phyloP scores from a whole-genome alignment of 139 green algal species.

The Coelastrella sp. region DNA sequence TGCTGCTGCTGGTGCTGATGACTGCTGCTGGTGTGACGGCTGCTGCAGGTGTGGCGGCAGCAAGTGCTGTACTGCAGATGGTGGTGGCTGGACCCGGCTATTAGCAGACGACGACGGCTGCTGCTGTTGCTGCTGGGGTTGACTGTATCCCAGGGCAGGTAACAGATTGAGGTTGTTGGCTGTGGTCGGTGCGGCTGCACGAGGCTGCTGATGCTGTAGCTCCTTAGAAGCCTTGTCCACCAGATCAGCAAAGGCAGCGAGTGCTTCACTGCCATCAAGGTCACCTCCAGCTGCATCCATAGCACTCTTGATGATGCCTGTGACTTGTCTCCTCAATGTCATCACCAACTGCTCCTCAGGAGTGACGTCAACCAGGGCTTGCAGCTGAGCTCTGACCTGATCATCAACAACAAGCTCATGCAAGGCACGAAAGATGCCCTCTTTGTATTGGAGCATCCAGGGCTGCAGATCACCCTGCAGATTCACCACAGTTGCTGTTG shows the following conservation, averaged over 20 bases:
- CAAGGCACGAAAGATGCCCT: background rate
- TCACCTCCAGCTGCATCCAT: too few relatives aligned
- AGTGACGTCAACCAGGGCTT: background rate
- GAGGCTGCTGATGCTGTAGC: background rate
- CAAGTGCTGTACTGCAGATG: background rate
- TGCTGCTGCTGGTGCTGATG: slow-evolving; percentile 23
- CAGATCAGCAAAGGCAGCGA: background rate
- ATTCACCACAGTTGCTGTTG: background rate
- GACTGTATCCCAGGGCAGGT: too few relatives aligned
- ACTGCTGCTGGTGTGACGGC: background rate
- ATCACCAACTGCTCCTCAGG: background rate
- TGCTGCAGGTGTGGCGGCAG: slow-evolving; percentile 3
- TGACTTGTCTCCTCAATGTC: background rate
- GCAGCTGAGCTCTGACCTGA: background rate
- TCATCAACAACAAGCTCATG: background rate
- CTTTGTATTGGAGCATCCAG: background rate
- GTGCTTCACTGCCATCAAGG: too few relatives aligned
- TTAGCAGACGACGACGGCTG: background rate
- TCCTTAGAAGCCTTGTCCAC: background rate
- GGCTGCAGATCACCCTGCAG: background rate
- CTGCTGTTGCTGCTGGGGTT: slow-evolving; percentile 18
- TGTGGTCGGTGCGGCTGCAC: background rate
- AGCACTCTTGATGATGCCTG: background rate
- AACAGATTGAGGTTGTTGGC: too few relatives aligned
- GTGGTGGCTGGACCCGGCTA: background rate